These are phyloP conservation scores for Stachybotrys chartarum DNA, from an alignment of 2,329 filamentous ascomycete species.

Conservation along the genomic window DNA sequence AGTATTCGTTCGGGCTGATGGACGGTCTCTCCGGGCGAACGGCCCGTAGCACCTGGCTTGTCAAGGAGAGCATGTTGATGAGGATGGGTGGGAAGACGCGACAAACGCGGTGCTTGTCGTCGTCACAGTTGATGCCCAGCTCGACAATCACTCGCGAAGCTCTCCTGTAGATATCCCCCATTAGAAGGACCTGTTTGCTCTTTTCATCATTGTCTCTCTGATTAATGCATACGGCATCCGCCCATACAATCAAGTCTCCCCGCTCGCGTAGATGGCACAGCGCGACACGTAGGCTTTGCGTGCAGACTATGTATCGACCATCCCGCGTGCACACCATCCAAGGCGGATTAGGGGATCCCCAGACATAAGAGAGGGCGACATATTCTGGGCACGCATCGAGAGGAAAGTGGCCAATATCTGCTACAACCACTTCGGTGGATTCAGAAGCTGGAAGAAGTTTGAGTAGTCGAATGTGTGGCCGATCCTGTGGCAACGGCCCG, in stretches of 20 bases:
- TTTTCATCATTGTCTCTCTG: neutral
- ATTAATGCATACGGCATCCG: constrained; percentile 1
- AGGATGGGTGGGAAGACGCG: constrained; percentile 4
- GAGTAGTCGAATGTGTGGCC: constrained; percentile 5
- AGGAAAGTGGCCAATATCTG: constrained; percentile 5
- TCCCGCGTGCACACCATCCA: constrained; percentile 6
- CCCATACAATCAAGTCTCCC: constrained; percentile 2
- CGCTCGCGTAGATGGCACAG: constrained; percentile 1
- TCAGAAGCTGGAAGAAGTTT: constrained; percentile 1
- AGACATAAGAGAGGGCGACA: constrained; percentile 5
- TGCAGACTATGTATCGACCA: constrained; percentile 4
- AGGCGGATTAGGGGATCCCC: constrained; percentile 1
- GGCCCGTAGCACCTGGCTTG: neutral
- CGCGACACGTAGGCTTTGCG: constrained; percentile 1
- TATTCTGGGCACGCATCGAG: constrained; percentile 3
- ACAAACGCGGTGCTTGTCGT: constrained; percentile 2
- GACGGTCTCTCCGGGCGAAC: constrained; percentile 1
- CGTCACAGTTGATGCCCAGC: constrained; percentile 2
- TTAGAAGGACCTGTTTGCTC: neutral
- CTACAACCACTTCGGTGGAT: constrained; percentile 1
- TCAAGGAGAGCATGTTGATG: constrained; percentile 4
- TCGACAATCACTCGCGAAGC: constrained; percentile 1
- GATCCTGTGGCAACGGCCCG: neutral
- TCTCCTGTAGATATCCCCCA: neutral
- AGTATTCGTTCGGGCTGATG: constrained; percentile 1